Evolutionary conservation across 2,329 filamentous ascomycete species (phyloP).

Genomic region (Didymellaceae sp.): DNA sequence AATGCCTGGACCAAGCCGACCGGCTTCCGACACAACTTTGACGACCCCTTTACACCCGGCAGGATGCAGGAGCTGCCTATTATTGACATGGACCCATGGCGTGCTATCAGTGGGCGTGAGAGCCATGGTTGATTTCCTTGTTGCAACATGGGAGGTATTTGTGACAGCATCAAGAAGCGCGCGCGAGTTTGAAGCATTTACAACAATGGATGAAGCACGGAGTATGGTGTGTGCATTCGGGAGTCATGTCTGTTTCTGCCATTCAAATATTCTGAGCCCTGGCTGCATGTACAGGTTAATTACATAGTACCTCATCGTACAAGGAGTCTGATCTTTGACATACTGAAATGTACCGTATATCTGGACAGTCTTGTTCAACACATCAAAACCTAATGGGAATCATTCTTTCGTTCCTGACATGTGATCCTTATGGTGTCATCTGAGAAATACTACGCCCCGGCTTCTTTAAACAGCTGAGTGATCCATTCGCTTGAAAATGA

Average conservation of each 20-base stretch:
- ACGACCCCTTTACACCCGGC: constrained; percentile 41
- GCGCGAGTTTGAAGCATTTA: constrained; percentile 6
- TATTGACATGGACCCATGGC: constrained; percentile 45
- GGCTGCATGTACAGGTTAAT: constrained; percentile 17
- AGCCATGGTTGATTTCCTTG: constrained; percentile 41
- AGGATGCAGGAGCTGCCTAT: constrained; percentile 43
- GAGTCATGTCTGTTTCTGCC: constrained; percentile 4
- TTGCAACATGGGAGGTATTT: neutral
- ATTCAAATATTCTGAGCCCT: neutral
- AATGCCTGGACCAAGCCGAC: constrained; percentile 44
- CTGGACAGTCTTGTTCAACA: constrained; percentile 13
- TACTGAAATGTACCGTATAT: constrained; percentile 13
- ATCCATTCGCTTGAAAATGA: constrained; percentile 44
- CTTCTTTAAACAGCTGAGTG: constrained; percentile 40
- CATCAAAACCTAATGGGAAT: neutral
- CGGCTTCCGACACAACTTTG: constrained; percentile 36
- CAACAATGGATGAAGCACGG: constrained; percentile 4
- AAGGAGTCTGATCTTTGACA: constrained; percentile 15
- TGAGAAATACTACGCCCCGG: constrained; percentile 30
- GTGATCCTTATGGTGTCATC: constrained; percentile 1
- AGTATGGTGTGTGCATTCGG: constrained; percentile 13
- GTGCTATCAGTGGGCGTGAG: constrained; percentile 48
- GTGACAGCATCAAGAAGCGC: neutral
- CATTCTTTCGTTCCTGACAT: constrained; percentile 3
- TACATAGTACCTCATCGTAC: constrained; percentile 16